Percentiles rank a stretch among this genome's conserved stretches.
These are phyloP conservation scores for Boechera divaricarpa DNA, from an alignment of 345 rosid genomes.

Conservation along the genomic window DNA sequence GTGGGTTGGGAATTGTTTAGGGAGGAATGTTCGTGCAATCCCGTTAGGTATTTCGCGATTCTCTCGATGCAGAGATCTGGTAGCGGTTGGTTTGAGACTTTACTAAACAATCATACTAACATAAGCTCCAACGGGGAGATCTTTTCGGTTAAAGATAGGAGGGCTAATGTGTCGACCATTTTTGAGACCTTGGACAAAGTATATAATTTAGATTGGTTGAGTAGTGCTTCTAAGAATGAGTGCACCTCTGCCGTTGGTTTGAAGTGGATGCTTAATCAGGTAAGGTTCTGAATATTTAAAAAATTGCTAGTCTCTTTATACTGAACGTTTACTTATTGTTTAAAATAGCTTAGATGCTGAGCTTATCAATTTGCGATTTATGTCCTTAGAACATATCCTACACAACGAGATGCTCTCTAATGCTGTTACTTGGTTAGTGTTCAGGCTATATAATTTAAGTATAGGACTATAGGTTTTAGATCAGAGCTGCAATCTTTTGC, in stretches of 20 bases:
- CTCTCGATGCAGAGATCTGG: slow-evolving; percentile 99
- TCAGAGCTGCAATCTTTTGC: background rate
- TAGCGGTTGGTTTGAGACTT: slow-evolving; percentile 99
- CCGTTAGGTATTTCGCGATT: slow-evolving; percentile 93
- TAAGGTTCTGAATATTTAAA: slow-evolving; percentile 30
- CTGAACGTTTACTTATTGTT: background rate
- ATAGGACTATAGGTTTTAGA: background rate
- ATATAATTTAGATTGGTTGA: slow-evolving; percentile 89
- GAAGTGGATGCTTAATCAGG: slow-evolving; percentile 99
- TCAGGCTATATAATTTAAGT: background rate
- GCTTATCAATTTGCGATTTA: background rate
- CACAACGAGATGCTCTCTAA: slow-evolving; percentile 5
- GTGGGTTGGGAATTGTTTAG: slow-evolving; percentile 47
- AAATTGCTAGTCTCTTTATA: background rate
- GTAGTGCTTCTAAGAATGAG: slow-evolving; percentile 98
- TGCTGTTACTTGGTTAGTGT: slow-evolving; percentile 13
- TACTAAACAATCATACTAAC: slow-evolving; percentile 91
- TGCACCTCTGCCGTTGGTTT: slow-evolving; percentile 96
- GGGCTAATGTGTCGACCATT: slow-evolving; percentile 75
- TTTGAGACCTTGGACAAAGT: slow-evolving; percentile 79
- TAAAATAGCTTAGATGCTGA: background rate
- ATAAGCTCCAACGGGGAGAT: slow-evolving; percentile 98
- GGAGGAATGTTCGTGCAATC: slow-evolving; percentile 89
- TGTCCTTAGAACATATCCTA: background rate
- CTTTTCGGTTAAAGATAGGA: slow-evolving; percentile 89